phyloP scores from a whole-genome alignment of 2,329 filamentous ascomycete species.

The Arthroderma sp. region DNA sequence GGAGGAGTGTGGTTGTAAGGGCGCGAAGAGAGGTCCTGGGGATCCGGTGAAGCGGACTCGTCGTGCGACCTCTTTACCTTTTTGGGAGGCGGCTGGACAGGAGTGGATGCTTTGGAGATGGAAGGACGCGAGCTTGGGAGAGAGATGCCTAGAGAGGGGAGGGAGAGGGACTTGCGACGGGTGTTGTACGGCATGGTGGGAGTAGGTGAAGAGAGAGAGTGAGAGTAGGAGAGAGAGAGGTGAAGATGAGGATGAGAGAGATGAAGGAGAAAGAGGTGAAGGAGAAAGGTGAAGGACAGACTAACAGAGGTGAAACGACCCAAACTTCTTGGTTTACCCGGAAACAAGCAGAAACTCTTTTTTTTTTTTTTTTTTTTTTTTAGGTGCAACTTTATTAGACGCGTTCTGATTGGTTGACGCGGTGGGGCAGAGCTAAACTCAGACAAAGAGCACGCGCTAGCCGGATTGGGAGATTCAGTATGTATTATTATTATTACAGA shows the following conservation, averaged over 20 bases:
- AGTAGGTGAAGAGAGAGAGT: slow-evolving; percentile 1
- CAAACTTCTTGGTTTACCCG: too few species aligned
- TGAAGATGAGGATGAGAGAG: slow-evolving; percentile 2
- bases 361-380: background rate
- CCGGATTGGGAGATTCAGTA: too few species aligned
- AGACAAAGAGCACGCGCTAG: too few species aligned
- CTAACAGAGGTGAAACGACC: background rate
- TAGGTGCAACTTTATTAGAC: background rate
- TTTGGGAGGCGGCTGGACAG: slow-evolving; percentile 44
- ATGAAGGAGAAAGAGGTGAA: slow-evolving; percentile 5
- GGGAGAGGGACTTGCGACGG: slow-evolving; percentile 84
- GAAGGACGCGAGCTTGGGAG: slow-evolving; percentile 49
- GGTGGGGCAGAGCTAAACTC: too few species aligned
- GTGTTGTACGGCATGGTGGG: slow-evolving; percentile 82
- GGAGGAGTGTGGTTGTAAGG: slow-evolving; percentile 64
- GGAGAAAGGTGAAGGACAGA: slow-evolving; percentile 4
- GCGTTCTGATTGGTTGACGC: too few species aligned
- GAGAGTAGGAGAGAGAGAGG: slow-evolving; percentile 18
- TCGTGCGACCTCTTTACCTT: slow-evolving; percentile 68
- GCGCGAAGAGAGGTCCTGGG: slow-evolving; percentile 10
- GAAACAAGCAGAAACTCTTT: background rate
- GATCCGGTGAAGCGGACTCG: slow-evolving; percentile 22
- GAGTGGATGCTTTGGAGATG: slow-evolving; percentile 47
- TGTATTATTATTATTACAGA: too few species aligned
- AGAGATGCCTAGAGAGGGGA: slow-evolving; percentile 86